Base-by-base conservation (phyloP, 352 stramenopile genomes). In the Phytophthora brassicae region DNA sequence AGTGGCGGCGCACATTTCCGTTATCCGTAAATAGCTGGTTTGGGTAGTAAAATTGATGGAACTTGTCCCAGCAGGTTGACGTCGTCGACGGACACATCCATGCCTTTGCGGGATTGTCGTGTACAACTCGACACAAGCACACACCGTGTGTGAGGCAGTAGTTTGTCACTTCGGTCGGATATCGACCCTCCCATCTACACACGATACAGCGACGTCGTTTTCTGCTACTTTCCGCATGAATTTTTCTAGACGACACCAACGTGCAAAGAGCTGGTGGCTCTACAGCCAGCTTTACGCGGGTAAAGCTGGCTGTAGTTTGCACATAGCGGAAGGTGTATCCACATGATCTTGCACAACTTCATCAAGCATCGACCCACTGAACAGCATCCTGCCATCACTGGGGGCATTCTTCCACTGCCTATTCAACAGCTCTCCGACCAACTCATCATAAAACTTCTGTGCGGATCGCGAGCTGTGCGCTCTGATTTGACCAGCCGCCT, bases 1-100 rank as follows among this genome's bases (percentile, higher is more conserved):
- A 38, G 31, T 38, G 31, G 13, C 31, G 31, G 13, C 31, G 31
- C 13, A 38, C 31, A 38, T 31, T 38, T 38, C 36, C 38, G 29
- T 57, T 47, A 4, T 20, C 23, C 9, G 50, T 57, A 36, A 57
- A 38, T 16, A 48, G 19, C 11, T 48, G n/a, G 3, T 57, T 47
- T 6, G 36, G 20, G 23, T 47, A 39, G n/a, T 57, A 49, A 23
- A 39, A 57, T 2, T 20, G 14, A 17, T 57, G 50, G n/a, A 48
- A 57, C 26, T 57, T 49, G 7, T 57, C 14, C 50, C 50, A 57
- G n/a, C 36, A 48, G 14, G 36, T 47, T n/a, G 20, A 57, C 5
- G 38, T 29, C 11, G 24, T 13, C 0, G 13, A 4, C 9, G 50
- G 38, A 23, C 50, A 57, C 50, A 48, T 57, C 50, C 38, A 57